Percentiles rank a stretch among this genome's conserved stretches.
Conservation (phyloP, 208 protist genomes). For the Naegleria fowleri region DNA sequence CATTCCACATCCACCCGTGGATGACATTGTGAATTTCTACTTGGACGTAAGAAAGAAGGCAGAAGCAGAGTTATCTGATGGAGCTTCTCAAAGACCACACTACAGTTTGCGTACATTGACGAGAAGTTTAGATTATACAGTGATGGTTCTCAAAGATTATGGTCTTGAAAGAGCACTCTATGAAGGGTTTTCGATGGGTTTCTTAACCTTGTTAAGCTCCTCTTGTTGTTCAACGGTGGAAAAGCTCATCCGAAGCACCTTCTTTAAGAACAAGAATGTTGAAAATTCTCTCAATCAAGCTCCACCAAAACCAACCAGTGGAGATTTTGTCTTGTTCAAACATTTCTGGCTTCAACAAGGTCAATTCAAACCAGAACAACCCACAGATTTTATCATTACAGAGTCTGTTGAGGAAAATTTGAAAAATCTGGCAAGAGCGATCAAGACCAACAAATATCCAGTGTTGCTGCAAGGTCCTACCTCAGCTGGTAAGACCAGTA, state of each 20-base stretch:
- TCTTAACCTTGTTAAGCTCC: conserved; percentile 86
- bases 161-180: conserved; percentile 87
- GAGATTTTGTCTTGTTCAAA: conserved; percentile 75
- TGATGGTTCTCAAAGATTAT: conserved; percentile 55
- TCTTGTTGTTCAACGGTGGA: conserved; percentile 74
- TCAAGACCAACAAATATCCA: conserved; percentile 83
- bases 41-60: conserved; percentile 73
- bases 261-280: conserved; percentile 73
- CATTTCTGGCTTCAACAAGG: conserved; percentile 87
- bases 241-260: conserved; percentile 72
- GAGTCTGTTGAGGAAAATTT: conserved; percentile 83
- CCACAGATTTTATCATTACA: conserved; percentile 92
- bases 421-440: conserved; percentile 81
- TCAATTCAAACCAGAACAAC: conserved; percentile 35
- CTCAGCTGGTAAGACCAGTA: conserved; percentile 96
- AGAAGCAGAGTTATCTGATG: conserved; percentile 73
- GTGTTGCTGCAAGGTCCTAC: conserved; percentile 98
- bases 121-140: conserved; percentile 82
- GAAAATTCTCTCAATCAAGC: conserved; percentile 68
- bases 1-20: conserved; percentile 63
- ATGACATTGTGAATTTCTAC: conserved; percentile 90
- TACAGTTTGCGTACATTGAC: conserved; percentile 95
- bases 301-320: conserved; percentile 20
- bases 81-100: conserved; percentile 84
- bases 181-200: conserved; percentile 90